Base-by-base conservation (phyloP, 1,284 basidiomycete species). In the Peniophora sp. region DNA sequence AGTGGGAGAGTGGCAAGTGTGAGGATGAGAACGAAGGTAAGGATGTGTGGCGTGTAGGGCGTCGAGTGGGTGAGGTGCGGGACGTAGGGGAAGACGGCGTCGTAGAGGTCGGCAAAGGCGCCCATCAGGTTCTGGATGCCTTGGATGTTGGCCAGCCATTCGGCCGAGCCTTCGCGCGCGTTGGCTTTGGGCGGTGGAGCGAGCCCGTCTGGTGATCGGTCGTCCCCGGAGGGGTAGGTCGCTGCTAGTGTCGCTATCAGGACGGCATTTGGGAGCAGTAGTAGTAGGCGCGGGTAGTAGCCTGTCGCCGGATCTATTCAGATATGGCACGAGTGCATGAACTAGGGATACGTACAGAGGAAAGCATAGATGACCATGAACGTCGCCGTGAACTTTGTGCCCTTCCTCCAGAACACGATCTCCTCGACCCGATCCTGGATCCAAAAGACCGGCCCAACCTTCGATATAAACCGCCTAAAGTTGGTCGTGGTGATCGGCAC, bases 51-150 rank as follows among this genome's bases (percentile, higher is more conserved):
- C 1, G 81, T 77, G 53, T 79, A 78, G 2, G 77, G 74, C 1
- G 79, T 76, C n/a, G 68, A 61, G 59, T 76, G 70, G n/a, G 72
- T 70, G n/a, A 74, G 59, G 54, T 72, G 69, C 11, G 64, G 68
- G n/a, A 73, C 57, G 24, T 60, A 39, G 8, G 67, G 63, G n/a
- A 63, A 58, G 17, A 59, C 56, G 3, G 60, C 54, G 47, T 70
- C 68, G 46, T 63, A 59, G 8, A 52, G 59, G 53, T 85, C 83
- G 10, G 76, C 75, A 6, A 79, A 69, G 3, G 74, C 69, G 24
- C 88, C 88, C 87, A 90, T 89, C 20, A 90, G 74, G 56, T 90
- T 90, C 58, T 90, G 88, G 24, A 89, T 84, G 1, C 73, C 85
- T 65, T 89, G 85, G 2, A 90, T 70, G 56, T 89, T 90, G 1